A percentile compares a stretch with the other conserved stretches of the same genome.
These are phyloP conservation scores for Delitschia confertaspora DNA, from an alignment of 495 filamentous ascomycete genomes.

Conservation along the genomic window DNA sequence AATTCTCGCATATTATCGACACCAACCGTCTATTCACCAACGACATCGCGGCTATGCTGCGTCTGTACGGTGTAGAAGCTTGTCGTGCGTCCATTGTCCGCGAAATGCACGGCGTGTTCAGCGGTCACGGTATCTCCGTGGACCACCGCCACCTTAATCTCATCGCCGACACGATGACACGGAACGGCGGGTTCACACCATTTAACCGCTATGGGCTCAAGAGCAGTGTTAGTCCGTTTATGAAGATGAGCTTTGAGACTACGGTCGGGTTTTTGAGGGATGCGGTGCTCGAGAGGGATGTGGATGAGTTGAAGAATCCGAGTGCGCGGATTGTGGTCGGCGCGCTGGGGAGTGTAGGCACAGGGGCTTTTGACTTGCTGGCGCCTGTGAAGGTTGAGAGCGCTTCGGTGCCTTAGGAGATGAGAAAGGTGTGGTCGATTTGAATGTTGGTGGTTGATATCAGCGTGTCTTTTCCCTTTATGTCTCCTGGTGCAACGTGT, in stretches of 20 bases:
- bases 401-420: too few relatives aligned
- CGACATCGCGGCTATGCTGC: constrained; percentile 76
- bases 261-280: constrained; percentile 88
- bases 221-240: constrained; percentile 74
- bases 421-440: too few relatives aligned
- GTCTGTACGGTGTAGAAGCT: constrained; percentile 87
- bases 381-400: constrained; percentile 43
- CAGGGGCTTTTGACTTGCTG: constrained; percentile 85
- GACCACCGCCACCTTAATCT: constrained; percentile 89
- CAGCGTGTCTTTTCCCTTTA: too few relatives aligned
- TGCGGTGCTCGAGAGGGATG: constrained; percentile 79
- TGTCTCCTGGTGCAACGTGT: too few relatives aligned
- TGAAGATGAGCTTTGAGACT: constrained; percentile 99
- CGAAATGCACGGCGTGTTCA: constrained; percentile 82
- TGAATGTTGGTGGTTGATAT: too few relatives aligned
- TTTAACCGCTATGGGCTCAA: constrained; percentile 87
- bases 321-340: constrained; percentile 85
- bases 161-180: constrained; percentile 94
- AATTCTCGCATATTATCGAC: constrained; percentile 76
- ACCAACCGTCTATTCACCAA: constrained; percentile 84
- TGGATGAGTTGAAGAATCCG: constrained; percentile 78
- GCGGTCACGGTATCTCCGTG: constrained; percentile 84
- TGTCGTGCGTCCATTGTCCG: constrained; percentile 74
- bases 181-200: constrained; percentile 72
- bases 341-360: constrained; percentile 70